Evolutionary conservation across 768 basidiomycete genomes (phyloP).

Genomic region (Lactarius evosmus): DNA sequence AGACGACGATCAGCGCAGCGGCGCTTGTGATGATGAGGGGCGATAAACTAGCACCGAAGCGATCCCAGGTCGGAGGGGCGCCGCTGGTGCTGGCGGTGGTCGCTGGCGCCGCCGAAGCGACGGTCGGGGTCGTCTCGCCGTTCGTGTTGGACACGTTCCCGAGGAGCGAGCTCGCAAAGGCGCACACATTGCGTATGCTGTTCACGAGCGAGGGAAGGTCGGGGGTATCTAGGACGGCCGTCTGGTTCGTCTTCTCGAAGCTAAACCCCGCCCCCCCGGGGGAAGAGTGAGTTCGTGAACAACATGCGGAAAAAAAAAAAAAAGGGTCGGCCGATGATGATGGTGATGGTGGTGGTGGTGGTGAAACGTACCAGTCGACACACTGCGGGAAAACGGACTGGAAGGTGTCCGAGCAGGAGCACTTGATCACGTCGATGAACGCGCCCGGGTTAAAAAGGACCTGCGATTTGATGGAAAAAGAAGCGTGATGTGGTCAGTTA

Average conservation of each 20-base stretch:
- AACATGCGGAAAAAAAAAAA: neutral
- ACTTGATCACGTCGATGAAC: conserved; percentile 60
- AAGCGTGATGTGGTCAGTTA: neutral
- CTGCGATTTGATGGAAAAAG: conserved; percentile 34
- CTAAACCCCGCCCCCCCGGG: conserved; percentile 38
- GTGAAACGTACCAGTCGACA: conserved; percentile 53
- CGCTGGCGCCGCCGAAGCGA: conserved; percentile 1
- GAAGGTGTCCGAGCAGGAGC: conserved; percentile 54
- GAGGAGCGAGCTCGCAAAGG: conserved; percentile 48
- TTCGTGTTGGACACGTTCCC: conserved; percentile 49
- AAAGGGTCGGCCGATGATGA: neutral
- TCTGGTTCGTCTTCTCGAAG: conserved; percentile 58
- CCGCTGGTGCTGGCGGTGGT: conserved; percentile 11
- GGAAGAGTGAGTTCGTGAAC: neutral
- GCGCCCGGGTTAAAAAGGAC: conserved; percentile 62
- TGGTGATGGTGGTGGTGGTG: too few species aligned
- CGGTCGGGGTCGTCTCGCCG: conserved; percentile 39
- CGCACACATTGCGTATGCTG: conserved; percentile 53
- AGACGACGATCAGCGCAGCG: neutral
- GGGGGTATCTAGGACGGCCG: conserved; percentile 45
- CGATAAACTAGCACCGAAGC: neutral
- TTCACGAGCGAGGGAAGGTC: conserved; percentile 48
- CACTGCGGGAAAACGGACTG: conserved; percentile 55
- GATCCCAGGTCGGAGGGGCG: neutral
- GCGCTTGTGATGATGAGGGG: neutral